phyloP scores from a whole-genome alignment of 176 grass and related monocot genomes.

The Lolium perenne region DNA sequence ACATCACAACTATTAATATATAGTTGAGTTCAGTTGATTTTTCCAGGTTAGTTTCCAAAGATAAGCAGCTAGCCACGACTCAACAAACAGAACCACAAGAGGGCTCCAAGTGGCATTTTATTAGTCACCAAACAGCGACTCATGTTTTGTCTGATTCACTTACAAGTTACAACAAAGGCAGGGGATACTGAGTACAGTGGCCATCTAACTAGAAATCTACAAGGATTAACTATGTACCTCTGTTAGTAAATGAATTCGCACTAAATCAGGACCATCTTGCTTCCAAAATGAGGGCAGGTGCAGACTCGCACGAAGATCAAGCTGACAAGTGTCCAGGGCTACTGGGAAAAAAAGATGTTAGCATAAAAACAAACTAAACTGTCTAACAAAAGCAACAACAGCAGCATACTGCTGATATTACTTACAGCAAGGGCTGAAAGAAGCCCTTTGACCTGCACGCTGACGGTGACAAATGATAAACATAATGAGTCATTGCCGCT shows the following conservation, averaged over 20 bases:
- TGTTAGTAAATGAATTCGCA: neutral
- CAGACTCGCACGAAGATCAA: slow-evolving; percentile 3
- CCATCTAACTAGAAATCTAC: slow-evolving; percentile 17
- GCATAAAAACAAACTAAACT: neutral
- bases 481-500: slow-evolving; percentile 38
- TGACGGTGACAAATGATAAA: neutral
- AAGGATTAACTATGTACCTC: slow-evolving; percentile 46
- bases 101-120: slow-evolving; percentile 27
- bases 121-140: neutral
- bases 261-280: neutral
- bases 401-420: neutral
- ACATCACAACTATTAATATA: neutral
- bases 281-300: neutral
- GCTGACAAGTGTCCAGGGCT: slow-evolving; percentile 8
- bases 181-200: neutral
- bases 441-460: neutral
- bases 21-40: neutral
- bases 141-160: slow-evolving; percentile 2
- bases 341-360: slow-evolving; percentile 16
- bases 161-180: slow-evolving; percentile 26
- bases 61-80: neutral
- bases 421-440: neutral
- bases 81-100: slow-evolving; percentile 4
- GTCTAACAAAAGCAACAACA: neutral
- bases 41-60: slow-evolving; percentile 5